Base-by-base conservation (phyloP, 345 rosid species). In the Sonneratia caseolaris region DNA sequence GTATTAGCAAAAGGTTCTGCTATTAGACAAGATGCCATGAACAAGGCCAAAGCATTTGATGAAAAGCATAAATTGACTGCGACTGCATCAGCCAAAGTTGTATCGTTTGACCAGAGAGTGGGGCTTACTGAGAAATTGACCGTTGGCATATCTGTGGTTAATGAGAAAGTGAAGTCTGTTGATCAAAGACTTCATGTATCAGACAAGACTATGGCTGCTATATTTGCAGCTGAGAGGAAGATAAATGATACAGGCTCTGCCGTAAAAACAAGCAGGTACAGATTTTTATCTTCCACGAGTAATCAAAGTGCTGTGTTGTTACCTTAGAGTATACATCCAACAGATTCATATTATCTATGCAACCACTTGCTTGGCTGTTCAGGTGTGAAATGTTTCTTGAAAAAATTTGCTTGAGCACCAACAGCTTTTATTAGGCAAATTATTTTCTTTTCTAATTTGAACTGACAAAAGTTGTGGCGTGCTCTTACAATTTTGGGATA, bases 131-230 rank as follows among this genome's bases (percentile, higher is more conserved):
- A 89, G 83, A 95, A 92, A 82, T 81, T 92, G 37, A 86, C 91
- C 0, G 92, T 92, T 22, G 94, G 97, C 27, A 86, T 95, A 68
- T 90, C 97, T 24, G 93, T 66, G 1, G 97, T 95, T 73, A 95
- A 95, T 68, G 91, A 95, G 84, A 95, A 88, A 86, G 96, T 92
- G 72, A 95, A 86, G 79, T 89, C 90, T 74, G 97, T 95, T 79
- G 99, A 95, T 80, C 97, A 92, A 73, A 87, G 84, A 82, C 89
- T 95, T 83, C 93, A 89, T 15, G 97, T 95, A 8, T 90, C 99
- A 0, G 96, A 95, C 82, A 92, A 89, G 84, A 95, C 97, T 21
- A 92, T 95, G 99, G 97, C 97, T 45, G 97, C 99, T 37, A 75
- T 92, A 77, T 92, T 90, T 82, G 97, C 99, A 48, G 97, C 99